Evolutionary conservation across 257 asterid species (phyloP), one percentile per base, ranked within the genome.

Genomic region (Leonotis leonurus): DNA sequence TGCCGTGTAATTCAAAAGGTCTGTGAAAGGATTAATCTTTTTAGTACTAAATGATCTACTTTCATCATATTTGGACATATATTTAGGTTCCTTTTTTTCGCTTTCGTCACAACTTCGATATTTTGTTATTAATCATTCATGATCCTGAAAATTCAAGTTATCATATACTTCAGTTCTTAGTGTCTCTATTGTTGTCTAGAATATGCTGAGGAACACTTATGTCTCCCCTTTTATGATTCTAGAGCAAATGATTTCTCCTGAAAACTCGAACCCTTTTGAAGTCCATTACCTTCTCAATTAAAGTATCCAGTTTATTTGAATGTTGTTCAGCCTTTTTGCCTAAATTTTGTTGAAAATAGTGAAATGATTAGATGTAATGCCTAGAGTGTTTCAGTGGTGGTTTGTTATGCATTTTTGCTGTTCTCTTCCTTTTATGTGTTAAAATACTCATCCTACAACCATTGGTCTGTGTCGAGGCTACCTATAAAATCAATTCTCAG

Each of bases 1-100:
- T 90, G 97, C 50, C 97, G 97, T 41, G 97, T 87, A 67, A 90
- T 90, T 56, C 97, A 90, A 62, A 90, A 90, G 96, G 97, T 90
- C 67, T 35, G 80, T 73, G 61, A 52, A 14, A 32, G 44, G 26
- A 35, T 30, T 63, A 40, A 46, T 62, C 37, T 55, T 36, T 21
- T 61, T 56, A n/a, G n/a, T 60, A 26, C 60, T 61, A 14, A 61
- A 30, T 57, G 35, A 64, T 9, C 22, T 30, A 17, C 29, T 25
- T 45, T 70, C 22, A 3, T 29, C 33, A 18, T 26, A 37, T 9
- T 63, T 41, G 24, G 3, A 51, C 20, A 11, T 29, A 14, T 25
- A 9, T 5, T 27, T 13, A 33, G 61, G 45, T 5, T 3, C n/a
- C 35, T 6, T 8, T n/a, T 40, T 14, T 10, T 40, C 12, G 2